Conservation (phyloP, 176 grass and related monocot species). For the Carex myosuroides region DNA sequence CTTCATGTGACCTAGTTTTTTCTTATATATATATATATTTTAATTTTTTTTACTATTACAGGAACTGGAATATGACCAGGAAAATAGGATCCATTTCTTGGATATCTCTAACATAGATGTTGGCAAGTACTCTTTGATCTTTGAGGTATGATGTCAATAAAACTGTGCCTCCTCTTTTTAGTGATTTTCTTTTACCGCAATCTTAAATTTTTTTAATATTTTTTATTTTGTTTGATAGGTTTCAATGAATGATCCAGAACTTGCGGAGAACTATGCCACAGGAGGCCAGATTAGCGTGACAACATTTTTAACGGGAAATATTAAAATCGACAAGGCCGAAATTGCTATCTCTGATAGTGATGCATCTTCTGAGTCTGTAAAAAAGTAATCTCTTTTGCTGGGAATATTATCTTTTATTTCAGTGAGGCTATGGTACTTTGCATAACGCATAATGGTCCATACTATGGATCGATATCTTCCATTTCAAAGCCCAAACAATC, state of each 20-base stretch:
- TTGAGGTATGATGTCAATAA: constrained; percentile 58
- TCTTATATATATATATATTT: constrained; percentile 5
- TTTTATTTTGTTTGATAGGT: constrained; percentile 38
- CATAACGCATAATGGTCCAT: too few relatives aligned
- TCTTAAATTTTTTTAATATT: not conserved
- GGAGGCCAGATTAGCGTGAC: constrained; percentile 44
- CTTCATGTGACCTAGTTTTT: not conserved
- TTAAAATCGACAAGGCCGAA: constrained; percentile 84
- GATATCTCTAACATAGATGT: constrained; percentile 87
- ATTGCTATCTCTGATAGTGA: constrained; percentile 75
- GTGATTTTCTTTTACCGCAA: not conserved
- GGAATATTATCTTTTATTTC: not conserved
- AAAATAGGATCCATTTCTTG: constrained; percentile 78
- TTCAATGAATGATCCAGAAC: constrained; percentile 56
- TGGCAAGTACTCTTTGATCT: constrained; percentile 77
- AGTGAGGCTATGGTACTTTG: too few relatives aligned
- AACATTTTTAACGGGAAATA: constrained; percentile 55
- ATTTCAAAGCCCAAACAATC: too few relatives aligned
- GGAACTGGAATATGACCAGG: constrained; percentile 71
- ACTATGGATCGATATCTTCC: too few relatives aligned
- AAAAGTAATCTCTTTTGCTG: constrained; percentile 57
- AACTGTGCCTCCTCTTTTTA: not conserved
- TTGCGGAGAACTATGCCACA: constrained; percentile 56
- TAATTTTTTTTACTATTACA: constrained; percentile 33
- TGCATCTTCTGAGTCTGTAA: constrained; percentile 45